Percentiles rank a stretch among this genome's conserved stretches.
These are phyloP conservation scores for Ascochyta clinopodiicola DNA, from an alignment of 2,329 filamentous ascomycete genomes.

Conservation along the genomic window DNA sequence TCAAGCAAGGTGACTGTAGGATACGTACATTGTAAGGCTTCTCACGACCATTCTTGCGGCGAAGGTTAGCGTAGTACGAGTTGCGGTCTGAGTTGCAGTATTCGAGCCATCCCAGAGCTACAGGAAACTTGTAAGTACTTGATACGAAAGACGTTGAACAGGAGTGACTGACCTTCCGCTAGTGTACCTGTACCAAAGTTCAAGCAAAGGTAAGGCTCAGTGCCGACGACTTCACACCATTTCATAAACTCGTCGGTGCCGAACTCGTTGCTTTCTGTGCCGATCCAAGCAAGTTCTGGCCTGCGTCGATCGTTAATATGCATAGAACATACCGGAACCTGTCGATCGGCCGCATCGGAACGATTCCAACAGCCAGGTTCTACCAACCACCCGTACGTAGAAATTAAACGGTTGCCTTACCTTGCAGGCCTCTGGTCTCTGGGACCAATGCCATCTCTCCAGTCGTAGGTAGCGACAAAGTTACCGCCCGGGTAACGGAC, in stretches of 20 bases:
- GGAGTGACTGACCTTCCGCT: slow-evolving; percentile 56
- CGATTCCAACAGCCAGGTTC: not conserved
- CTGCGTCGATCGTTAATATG: slow-evolving; percentile 44
- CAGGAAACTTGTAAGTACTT: slow-evolving; percentile 36
- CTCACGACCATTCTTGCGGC: slow-evolving; percentile 74
- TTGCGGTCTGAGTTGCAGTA: slow-evolving; percentile 83
- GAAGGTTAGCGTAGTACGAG: slow-evolving; percentile 82
- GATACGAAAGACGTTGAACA: not conserved
- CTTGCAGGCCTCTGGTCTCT: slow-evolving; percentile 68
- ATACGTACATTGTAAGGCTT: slow-evolving; percentile 72
- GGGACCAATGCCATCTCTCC: slow-evolving; percentile 81
- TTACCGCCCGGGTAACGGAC: slow-evolving; percentile 85
- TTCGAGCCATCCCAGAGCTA: slow-evolving; percentile 78
- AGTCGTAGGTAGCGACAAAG: slow-evolving; percentile 85
- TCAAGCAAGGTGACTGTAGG: too few species aligned
- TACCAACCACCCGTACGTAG: not conserved
- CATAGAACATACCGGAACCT: not conserved
- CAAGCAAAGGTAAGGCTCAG: slow-evolving; percentile 79
- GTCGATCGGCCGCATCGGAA: not conserved
- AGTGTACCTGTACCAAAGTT: slow-evolving; percentile 78
- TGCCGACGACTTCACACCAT: slow-evolving; percentile 75
- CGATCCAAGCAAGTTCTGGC: slow-evolving; percentile 80
- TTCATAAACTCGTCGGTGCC: slow-evolving; percentile 87
- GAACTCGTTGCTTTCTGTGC: slow-evolving; percentile 77
- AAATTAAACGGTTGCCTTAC: slow-evolving; percentile 38